Base-by-base conservation (phyloP, 495 filamentous ascomycete species). In the Penicillium manginii region DNA sequence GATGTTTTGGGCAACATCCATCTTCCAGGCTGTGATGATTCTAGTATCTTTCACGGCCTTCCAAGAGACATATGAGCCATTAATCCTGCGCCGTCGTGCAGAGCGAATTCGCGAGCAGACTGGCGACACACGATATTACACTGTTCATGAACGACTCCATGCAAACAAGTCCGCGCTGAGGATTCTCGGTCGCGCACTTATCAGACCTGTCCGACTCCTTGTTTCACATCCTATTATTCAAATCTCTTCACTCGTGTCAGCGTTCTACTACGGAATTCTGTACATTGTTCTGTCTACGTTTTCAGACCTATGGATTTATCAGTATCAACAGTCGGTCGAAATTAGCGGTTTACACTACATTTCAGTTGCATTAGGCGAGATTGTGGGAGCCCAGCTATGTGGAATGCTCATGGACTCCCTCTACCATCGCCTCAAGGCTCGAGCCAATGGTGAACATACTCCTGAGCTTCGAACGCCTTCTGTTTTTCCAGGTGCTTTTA, bases 211-310 rank as follows among this genome's bases (percentile, higher is more conserved):
- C 46, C 67, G 67, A 4, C 65, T 86, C 18, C 68, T 86, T 9
- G 66, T 62, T 32, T 82, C 80, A 0, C 83, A 86, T 57, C 60
- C 76, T 8, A 83, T 84, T 48, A 73, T 86, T 23, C 80, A 83
- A 66, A 70, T 78, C 22, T 68, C 84, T 4, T 75, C 82, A 1
- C 15, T 81, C 1, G 82, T 86, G 63, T 79, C 81, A 72, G 81
- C 78, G 23, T 89, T 84, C 60, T 63, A 87, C 10, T 89, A 87
- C 68, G 86, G 86, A 4, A 67, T 88, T n/a, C 80, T 84, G 58
- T 89, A 89, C 67, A 80, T 90, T 15, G 77, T 88, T 17, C 73
- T 89, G 0, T 79, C 83, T 2, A 85, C 84, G 23, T 88, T 88
- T 68, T 81, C 86, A 0, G 57, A 64, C 4, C 80, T 90, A 15